Conservation (phyloP, 2,329 filamentous ascomycete genomes). For the Colletotrichum horii region DNA sequence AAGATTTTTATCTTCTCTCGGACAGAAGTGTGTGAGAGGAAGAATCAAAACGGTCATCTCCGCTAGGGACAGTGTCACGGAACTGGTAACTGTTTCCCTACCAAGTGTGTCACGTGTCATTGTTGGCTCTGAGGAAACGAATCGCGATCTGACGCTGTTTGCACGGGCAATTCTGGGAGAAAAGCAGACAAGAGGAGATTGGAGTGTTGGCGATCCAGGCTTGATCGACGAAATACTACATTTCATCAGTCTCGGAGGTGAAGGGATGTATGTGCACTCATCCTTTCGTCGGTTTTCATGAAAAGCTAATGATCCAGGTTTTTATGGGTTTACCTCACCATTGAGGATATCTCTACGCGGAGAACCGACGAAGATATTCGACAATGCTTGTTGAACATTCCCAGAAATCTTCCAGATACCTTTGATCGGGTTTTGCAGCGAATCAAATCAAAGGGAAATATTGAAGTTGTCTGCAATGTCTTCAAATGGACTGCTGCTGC, state of each 20-base stretch:
- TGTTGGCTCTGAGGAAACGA: neutral
- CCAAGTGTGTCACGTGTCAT: neutral
- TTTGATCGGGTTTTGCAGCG: neutral
- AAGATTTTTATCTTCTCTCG: neutral
- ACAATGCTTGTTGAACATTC: neutral
- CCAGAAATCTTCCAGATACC: neutral
- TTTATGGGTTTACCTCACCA: neutral
- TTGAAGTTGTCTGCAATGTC: neutral
- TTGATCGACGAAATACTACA: neutral
- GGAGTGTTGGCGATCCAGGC: neutral
- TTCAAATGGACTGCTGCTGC: neutral
- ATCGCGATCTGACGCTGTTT: neutral
- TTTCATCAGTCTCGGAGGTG: neutral
- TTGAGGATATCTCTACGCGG: neutral
- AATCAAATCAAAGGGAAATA: neutral
- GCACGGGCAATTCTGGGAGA: neutral
- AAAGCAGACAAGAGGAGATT: neutral
- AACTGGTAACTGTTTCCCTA: neutral
- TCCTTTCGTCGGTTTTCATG: accelerated
- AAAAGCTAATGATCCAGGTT: neutral
- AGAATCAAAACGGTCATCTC: neutral
- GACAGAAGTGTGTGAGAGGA: too few species aligned
- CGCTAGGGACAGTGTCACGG: neutral
- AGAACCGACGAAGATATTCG: neutral
- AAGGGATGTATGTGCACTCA: neutral